Evolutionary conservation across 2,329 filamentous ascomycete species (phyloP).

Genomic region (Thermothelomyces thermophilus): DNA sequence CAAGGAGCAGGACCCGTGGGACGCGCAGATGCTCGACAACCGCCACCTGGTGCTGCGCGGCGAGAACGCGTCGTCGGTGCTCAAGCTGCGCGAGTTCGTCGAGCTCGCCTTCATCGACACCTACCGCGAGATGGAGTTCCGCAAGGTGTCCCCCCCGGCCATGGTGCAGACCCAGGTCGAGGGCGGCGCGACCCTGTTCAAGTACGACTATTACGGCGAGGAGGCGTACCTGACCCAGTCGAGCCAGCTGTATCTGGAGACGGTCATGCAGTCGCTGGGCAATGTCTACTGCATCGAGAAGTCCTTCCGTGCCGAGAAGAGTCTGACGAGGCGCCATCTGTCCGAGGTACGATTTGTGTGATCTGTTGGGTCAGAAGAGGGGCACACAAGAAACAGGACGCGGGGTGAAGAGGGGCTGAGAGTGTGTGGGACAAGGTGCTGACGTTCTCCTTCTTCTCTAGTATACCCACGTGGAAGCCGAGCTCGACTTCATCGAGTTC

Average conservation of each 20-base stretch:
- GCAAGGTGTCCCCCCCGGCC: conserved; percentile 82
- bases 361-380: too few species aligned
- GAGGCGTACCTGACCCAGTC: conserved; percentile 93
- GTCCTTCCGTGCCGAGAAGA: conserved; percentile 97
- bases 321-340: conserved; percentile 84
- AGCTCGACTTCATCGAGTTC: conserved; percentile 94
- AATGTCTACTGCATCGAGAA: conserved; percentile 98
- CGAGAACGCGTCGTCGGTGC: conserved; percentile 74
- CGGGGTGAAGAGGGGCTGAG: too few species aligned
- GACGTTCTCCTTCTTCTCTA: neutral
- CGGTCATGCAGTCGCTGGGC: conserved; percentile 79
- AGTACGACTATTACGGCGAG: conserved; percentile 58
- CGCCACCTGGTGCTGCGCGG: conserved; percentile 80
- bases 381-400: too few species aligned
- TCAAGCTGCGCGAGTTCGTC: conserved; percentile 78
- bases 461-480: conserved; percentile 94
- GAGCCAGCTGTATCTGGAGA: conserved; percentile 96
- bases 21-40: conserved; percentile 63
- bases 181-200: conserved; percentile 85
- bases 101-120: conserved; percentile 73
- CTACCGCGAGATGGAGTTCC: conserved; percentile 69
- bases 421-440: neutral
- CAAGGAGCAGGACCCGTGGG: conserved; percentile 52
- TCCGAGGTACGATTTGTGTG: conserved; percentile 48
- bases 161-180: conserved; percentile 95